Evolutionary conservation across 2,329 filamentous ascomycete species (phyloP).

Genomic region (Xylaria sp.): DNA sequence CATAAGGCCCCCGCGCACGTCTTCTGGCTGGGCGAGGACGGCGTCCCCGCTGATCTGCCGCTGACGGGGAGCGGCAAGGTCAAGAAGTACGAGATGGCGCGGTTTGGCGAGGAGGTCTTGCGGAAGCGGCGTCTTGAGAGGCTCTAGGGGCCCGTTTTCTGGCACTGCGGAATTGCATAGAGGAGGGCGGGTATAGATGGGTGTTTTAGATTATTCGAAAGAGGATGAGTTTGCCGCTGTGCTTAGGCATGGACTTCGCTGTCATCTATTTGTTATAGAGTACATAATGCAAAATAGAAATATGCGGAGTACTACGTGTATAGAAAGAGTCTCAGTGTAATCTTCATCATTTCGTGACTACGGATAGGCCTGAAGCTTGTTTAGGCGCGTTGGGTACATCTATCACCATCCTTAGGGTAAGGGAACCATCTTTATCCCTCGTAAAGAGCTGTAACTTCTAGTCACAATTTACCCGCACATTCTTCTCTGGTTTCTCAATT

Average conservation of each 20-base stretch:
- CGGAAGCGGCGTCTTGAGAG: conserved; percentile 59
- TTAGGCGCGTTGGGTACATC: too few relatives aligned
- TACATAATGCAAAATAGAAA: background rate
- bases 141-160: conserved; percentile 50
- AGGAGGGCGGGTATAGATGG: background rate
- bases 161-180: background rate
- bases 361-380: background rate
- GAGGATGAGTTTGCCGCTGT: background rate
- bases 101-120: conserved; percentile 65
- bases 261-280: background rate
- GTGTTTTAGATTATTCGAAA: background rate
- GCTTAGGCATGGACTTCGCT: background rate
- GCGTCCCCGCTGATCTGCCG: conserved; percentile 65
- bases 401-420: background rate
- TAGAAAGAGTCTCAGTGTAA: background rate
- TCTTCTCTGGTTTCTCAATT: background rate
- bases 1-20: conserved; percentile 78
- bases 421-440: too few relatives aligned
- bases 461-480: background rate
- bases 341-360: background rate
- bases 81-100: conserved; percentile 72
- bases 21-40: conserved; percentile 77
- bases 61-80: conserved; percentile 79
- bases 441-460: background rate
- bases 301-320: background rate